phyloP scores from a whole-genome alignment of 805 yeast species.

The Candida pseudofarinosa region DNA sequence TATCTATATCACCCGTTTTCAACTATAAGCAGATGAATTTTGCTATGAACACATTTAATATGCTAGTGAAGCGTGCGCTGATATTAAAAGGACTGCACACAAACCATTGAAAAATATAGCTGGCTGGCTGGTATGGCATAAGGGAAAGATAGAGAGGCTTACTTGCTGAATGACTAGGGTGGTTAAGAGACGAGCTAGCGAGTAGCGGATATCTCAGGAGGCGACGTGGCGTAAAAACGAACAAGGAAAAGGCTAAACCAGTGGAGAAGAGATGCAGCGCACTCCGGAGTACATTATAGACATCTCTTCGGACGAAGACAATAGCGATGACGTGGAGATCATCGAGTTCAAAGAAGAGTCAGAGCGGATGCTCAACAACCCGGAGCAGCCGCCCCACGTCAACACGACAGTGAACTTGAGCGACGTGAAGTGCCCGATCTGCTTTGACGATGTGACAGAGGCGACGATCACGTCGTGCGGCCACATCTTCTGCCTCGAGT shows the following conservation, averaged over 20 bases:
- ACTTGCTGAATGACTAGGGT: no score
- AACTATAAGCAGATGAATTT: not conserved
- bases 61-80: not conserved
- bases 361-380: conserved; percentile 26
- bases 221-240: no score
- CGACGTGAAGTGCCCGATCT: conserved; percentile 41
- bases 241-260: no score
- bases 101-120: not conserved
- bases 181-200: no score
- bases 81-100: not conserved
- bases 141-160: no score
- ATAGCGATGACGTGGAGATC: conserved; percentile 34
- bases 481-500: conserved; percentile 40
- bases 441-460: conserved; percentile 36
- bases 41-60: not conserved
- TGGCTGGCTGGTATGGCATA: no score
- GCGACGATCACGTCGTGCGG: conserved; percentile 44
- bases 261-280: no score
- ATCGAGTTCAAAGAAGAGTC: conserved; percentile 37
- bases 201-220: no score
- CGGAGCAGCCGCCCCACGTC: conserved; percentile 17
- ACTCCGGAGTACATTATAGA: conserved; percentile 14
- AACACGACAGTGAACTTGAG: conserved; percentile 26
- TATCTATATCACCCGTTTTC: not conserved
- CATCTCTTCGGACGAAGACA: conserved; percentile 21